Percentiles rank a stretch among this genome's conserved stretches.
phyloP scores from a whole-genome alignment of 768 basidiomycete species.

The Suillus tomentosus region DNA sequence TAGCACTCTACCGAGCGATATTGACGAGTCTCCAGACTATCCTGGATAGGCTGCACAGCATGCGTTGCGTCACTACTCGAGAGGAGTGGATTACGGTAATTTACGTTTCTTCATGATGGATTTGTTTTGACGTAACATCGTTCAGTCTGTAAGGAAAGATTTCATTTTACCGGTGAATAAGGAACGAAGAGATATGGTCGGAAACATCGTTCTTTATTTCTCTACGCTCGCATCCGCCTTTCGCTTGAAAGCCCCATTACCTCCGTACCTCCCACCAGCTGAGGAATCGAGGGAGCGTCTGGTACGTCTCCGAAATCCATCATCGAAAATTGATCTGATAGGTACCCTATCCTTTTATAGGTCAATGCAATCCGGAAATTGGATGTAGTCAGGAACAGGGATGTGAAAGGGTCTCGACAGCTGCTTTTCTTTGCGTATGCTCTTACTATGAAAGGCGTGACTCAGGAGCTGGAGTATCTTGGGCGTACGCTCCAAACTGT shows the following conservation, averaged over 20 bases:
- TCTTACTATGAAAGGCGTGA: conserved; percentile 92
- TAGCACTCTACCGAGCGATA: conserved; percentile 79
- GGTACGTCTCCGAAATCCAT: conserved; percentile 42
- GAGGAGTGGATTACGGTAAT: conserved; percentile 91
- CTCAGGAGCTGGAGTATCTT: conserved; percentile 81
- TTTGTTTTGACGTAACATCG: conserved; percentile 4
- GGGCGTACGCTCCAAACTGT: conserved; percentile 82
- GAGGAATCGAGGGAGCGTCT: conserved; percentile 80
- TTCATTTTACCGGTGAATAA: conserved; percentile 90
- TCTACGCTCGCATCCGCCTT: conserved; percentile 80
- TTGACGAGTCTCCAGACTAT: conserved; percentile 83
- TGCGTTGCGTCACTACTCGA: conserved; percentile 95
- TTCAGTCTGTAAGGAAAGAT: conserved; percentile 76
- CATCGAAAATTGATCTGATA: conserved; percentile 1
- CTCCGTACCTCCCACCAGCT: conserved; percentile 93
- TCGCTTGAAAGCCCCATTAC: conserved; percentile 86
- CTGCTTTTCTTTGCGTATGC: conserved; percentile 94
- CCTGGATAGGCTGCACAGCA: conserved; percentile 87
- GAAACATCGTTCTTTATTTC: conserved; percentile 91
- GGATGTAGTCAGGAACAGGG: conserved; percentile 85
- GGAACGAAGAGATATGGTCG: conserved; percentile 91
- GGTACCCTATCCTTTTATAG: conserved; percentile 35
- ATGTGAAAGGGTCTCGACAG: conserved; percentile 80
- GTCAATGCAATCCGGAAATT: conserved; percentile 81
- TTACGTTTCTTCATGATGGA: conserved; percentile 8